A percentile compares a stretch with the other conserved stretches of the same genome.
Evolutionary conservation across 116 monocot genomes (phyloP).

Genomic region (Iris pallida): DNA sequence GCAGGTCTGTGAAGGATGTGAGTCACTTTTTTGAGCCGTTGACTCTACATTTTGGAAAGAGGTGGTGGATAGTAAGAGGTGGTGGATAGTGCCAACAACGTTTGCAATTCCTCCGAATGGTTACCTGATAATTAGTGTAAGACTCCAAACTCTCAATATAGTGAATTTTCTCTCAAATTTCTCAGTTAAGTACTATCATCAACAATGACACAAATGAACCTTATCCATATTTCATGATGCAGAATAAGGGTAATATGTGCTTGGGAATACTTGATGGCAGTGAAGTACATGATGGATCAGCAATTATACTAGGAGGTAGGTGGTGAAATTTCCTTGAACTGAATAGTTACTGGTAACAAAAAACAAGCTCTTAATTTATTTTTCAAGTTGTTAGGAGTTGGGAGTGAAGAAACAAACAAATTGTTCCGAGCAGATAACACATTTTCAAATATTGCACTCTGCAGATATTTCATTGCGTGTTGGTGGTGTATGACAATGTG

Average conservation of each 20-base stretch:
- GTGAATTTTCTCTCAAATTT: not conserved
- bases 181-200: not conserved
- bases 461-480: conserved; percentile 74
- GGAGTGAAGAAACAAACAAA: too few species aligned
- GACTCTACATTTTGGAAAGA: conserved; percentile 62
- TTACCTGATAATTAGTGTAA: conserved; percentile 73
- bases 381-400: too few species aligned
- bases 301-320: conserved; percentile 80
- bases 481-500: conserved; percentile 73
- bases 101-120: conserved; percentile 69
- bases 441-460: not conserved
- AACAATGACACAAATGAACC: not conserved
- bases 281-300: conserved; percentile 54
- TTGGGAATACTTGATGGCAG: conserved; percentile 77
- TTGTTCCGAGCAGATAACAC: not conserved
- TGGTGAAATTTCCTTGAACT: too few species aligned
- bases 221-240: conserved; percentile 14
- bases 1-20: conserved; percentile 65
- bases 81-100: conserved; percentile 41
- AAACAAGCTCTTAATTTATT: not conserved
- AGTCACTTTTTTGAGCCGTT: conserved; percentile 67
- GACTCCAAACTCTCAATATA: not conserved
- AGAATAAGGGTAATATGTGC: conserved; percentile 75
- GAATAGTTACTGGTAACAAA: not conserved
- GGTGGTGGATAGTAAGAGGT: too few species aligned